Evolutionary conservation across 768 basidiomycete genomes (phyloP), one percentile per base, ranked within the genome.

Genomic region (Cyathus striatus): DNA sequence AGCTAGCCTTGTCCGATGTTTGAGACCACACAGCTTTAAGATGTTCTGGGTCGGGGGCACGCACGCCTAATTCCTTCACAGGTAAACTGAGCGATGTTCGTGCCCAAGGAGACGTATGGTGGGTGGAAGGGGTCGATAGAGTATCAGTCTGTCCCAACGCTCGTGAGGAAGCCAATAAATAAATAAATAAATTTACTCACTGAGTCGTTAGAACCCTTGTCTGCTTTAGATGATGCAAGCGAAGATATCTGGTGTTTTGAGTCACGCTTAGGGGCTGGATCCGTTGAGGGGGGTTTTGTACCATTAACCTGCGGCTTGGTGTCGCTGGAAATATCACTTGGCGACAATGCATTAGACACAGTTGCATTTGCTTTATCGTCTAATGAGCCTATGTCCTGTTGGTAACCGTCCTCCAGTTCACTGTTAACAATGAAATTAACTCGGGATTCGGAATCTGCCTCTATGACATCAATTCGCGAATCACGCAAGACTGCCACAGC

Each of bases 21-120:
- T 88, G 83, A 16, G 86, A 86, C 86, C 90, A 91, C 6, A 91
- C 77, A 18, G 85, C 82, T 61, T 86, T 90, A 40, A 92, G 66
- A 49, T 87, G 87, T 54, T 90, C 88, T n/a, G 85, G 83, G 58
- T 89, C 86, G 5, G 86, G 84, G 27, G 71, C 73, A 41, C 85
- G 73, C 30, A 78, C 75, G 13, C 83, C 72, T 6, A 81, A 77
- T 25, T 90, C 86, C 58, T 88, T 89, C 38, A 76, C 56, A 7
- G 78, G 58, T 40, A 83, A 67, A 49, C 63, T 76, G 47, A 81
- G 54, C 6, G 81, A 66, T 34, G 76, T 70, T 53, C 75, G 73
- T 36, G 72, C 60, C 80, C 85, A 83, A 7, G 77, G 61, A n/a
- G 68, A 53, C 36, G 62, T 54, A 45, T 65, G 68, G 47, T 65